Evolutionary conservation across 345 rosid species (phyloP), one percentile per base, ranked within the genome.

Genomic region (Viola odorata): DNA sequence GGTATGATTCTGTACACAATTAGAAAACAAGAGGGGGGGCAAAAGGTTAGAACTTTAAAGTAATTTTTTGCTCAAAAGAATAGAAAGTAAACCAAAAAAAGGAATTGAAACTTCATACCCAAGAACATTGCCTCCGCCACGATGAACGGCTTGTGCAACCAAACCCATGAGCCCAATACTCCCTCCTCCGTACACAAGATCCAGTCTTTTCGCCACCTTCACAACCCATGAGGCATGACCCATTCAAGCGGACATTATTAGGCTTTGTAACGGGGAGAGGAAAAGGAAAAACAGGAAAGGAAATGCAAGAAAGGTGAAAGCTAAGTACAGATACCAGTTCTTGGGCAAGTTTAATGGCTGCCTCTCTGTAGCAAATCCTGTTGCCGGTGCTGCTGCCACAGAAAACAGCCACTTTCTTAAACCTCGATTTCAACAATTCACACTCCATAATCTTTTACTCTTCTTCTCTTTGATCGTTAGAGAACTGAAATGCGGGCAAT

Each of bases 171-270:
- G 79, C 49, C 96, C 98, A 71, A 85, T 80, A 58, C 98, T 91
- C 14, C 98, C 98, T 62, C 98, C 98, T 44, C 97, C 98, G 64
- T 89, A 92, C 38, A 92, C 96, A 68, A 92, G 96, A 69, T 85
- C 86, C 74, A 87, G 55, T 66, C 85, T 83, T 64, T 76, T 92
- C 17, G 64, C 77, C 55, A 92, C 85, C 98, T 89, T 50, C 11
- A n/a, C 0, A 23, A 23, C 32, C 32, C 32, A 23, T 23, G 32
- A 23, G 32, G 32, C 32, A 23, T 23, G 32, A 23, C 32, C 32
- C 32, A 23, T 23, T 23, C 32, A 23, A 37, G 13, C 47, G 3
- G n/a, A 47, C 23, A 0, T 23, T 5, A 8, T 15, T 5, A 49
- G 17, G 32, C 12, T 16, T 9, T 0, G 36, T 2, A 65, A 6